Evolutionary conservation across 2,329 filamentous ascomycete genomes (phyloP).

Genomic region (Penicillium sp.): DNA sequence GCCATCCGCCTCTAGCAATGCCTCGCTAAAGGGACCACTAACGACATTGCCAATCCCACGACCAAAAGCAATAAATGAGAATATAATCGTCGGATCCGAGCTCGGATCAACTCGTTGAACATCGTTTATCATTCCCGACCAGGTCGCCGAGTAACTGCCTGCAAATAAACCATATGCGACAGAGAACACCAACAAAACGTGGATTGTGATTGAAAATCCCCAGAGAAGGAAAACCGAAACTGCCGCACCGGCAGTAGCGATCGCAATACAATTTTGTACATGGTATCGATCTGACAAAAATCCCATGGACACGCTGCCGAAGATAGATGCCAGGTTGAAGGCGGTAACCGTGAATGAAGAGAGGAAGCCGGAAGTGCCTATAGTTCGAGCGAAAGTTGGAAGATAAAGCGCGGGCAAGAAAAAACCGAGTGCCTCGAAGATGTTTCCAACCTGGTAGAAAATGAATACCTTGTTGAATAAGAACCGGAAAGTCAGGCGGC

Average conservation of each 20-base stretch:
- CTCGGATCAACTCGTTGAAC: conserved; percentile 34
- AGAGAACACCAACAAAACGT: conserved; percentile 39
- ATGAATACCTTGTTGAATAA: conserved; percentile 38
- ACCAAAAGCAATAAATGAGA: conserved; percentile 47
- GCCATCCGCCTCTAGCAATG: conserved; percentile 21
- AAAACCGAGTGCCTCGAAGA: conserved; percentile 34
- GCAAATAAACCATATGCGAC: conserved; percentile 46
- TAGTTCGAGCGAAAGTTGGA: conserved; percentile 33
- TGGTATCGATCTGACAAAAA: background rate
- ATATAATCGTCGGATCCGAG: conserved; percentile 48
- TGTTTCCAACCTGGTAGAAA: conserved; percentile 46
- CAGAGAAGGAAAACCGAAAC: conserved; percentile 45
- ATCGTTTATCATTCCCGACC: conserved; percentile 45
- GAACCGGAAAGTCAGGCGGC: conserved; percentile 41
- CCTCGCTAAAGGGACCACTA: conserved; percentile 50
- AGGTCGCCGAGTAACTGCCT: conserved; percentile 42
- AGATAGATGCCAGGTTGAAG: conserved; percentile 30
- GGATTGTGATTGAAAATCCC: conserved; percentile 45
- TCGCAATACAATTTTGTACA: background rate
- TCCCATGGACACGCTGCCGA: conserved; percentile 35
- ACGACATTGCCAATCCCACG: conserved; percentile 51
- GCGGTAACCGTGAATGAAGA: conserved; percentile 31
- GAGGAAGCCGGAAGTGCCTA: conserved; percentile 22
- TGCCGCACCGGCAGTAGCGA: conserved; percentile 28
- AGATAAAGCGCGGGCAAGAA: conserved; percentile 40